phyloP scores from a whole-genome alignment of 1,139 yeast genomes.

The Blastobotrys capitulatus region DNA sequence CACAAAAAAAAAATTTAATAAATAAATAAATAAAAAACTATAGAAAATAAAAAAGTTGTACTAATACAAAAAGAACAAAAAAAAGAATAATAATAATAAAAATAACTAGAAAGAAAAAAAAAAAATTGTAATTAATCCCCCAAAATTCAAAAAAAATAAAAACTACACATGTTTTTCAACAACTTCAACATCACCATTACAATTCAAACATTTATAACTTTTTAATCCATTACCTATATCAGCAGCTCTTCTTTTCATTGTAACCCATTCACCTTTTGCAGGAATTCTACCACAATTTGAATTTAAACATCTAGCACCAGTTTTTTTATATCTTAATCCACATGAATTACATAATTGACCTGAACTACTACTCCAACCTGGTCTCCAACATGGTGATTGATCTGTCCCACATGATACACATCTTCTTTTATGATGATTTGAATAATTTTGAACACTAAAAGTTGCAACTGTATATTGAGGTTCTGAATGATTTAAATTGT shows the following conservation, averaged over 20 bases:
- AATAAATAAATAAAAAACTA: not conserved
- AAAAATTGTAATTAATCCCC: not conserved
- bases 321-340: conserved; percentile 90
- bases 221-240: conserved; percentile 33
- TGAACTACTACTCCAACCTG: conserved; percentile 82
- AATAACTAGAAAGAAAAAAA: not conserved
- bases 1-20: no score
- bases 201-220: conserved; percentile 57
- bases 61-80: conserved; percentile 1
- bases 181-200: conserved; percentile 57
- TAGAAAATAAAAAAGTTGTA: not conserved
- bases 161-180: conserved; percentile 25
- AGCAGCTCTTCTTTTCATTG: conserved; percentile 69
- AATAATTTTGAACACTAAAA: conserved; percentile 4
- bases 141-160: not conserved
- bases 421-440: conserved; percentile 25
- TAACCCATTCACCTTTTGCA: conserved; percentile 91
- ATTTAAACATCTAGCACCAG: conserved; percentile 84
- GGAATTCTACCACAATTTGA: conserved; percentile 78
- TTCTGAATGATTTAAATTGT: not conserved
- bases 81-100: not conserved
- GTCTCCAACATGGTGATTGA: conserved; percentile 98
- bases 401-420: conserved; percentile 91
- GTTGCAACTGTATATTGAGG: conserved; percentile 10
- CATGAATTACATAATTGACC: conserved; percentile 97